These are phyloP conservation scores for Hordeum marinum DNA, from an alignment of 176 grass and related monocot species.

Conservation along the genomic window DNA sequence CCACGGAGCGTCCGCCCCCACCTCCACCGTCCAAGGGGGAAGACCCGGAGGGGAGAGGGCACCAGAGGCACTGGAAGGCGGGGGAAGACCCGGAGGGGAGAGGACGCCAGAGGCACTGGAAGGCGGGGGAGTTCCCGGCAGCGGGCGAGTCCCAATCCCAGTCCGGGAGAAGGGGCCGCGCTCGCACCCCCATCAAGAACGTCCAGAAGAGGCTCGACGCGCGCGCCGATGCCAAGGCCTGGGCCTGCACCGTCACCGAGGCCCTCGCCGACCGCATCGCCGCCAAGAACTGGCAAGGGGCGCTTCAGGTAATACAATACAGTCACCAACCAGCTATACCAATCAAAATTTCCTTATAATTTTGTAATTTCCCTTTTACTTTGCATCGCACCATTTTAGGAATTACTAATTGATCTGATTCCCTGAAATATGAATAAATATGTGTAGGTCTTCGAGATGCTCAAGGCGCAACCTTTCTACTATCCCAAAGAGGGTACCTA, in stretches of 20 bases:
- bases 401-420: not conserved
- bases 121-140: slow-evolving; percentile 48
- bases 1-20: not conserved
- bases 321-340: not conserved
- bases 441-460: slow-evolving; percentile 70
- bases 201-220: slow-evolving; percentile 66
- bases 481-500: slow-evolving; percentile 77
- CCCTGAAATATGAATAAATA: not conserved
- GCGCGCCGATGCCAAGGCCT: slow-evolving; percentile 52
- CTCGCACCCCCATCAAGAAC: slow-evolving; percentile 60
- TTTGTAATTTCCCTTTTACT: not conserved
- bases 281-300: slow-evolving; percentile 54
- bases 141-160: slow-evolving; percentile 3
- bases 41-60: not conserved
- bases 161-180: not conserved
- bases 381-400: not conserved
- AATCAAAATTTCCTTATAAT: not conserved
- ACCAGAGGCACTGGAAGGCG: slow-evolving; percentile 29
- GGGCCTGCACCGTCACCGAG: slow-evolving; percentile 91
- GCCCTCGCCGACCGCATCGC: slow-evolving; percentile 58
- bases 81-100: not conserved
- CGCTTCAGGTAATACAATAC: slow-evolving; percentile 50
- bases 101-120: slow-evolving; percentile 33
- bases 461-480: slow-evolving; percentile 79
- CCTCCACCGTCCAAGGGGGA: not conserved